Base-by-base conservation (phyloP, 2,329 filamentous ascomycete genomes). In the Talaromyces albobiverticillius region DNA sequence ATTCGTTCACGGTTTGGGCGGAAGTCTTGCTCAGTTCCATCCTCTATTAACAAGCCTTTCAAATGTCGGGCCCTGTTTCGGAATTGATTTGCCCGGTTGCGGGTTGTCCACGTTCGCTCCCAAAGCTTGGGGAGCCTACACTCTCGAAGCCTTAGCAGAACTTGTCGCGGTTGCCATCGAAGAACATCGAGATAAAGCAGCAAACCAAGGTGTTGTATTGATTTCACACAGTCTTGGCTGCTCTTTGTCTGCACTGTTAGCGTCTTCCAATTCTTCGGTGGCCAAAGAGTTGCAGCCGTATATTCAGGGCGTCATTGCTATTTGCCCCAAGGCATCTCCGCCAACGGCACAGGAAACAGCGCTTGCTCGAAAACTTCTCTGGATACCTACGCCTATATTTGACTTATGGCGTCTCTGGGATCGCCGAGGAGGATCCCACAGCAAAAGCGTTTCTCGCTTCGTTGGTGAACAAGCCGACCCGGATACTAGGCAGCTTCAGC, bases 191-290 rank as follows among this genome's bases (percentile, higher is more conserved):
- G 84, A 89, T 60, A 80, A 79, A 41, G 77, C 82, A 32, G 74
- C 78, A 16, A 77, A 76, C 1, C 91, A 96, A 68, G 82, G 84
- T 3, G 81, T 96, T 13, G 81, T 96, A 18, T 71, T 96, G 26
- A 83, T 97, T 56, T 90, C 87, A 1, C 94, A 99, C 66, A 96
- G 90, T 67, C 88, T 96, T 83, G 94, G 94, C 6, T 91, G 88
- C 55, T 88, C 88, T 3, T 76, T 96, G 18, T 84, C 87, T 5
- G 86, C 89, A 23, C 75, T 87, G 14, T 76, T 97, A 49, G 86
- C 90, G 9, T 85, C 83, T 0, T 75, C 78, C 2, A 71, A 79
- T 59, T 83, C 80, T 2, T 71, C 79, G 1, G 74, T 84, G 55
- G 75, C 71, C 20, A 76, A 77, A 23, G 68, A 75, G 1, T 63